Percentiles rank a stretch among this genome's conserved stretches.
These are phyloP conservation scores for Annona cherimola DNA, from an alignment of 164 flowering plant species.

Conservation along the genomic window DNA sequence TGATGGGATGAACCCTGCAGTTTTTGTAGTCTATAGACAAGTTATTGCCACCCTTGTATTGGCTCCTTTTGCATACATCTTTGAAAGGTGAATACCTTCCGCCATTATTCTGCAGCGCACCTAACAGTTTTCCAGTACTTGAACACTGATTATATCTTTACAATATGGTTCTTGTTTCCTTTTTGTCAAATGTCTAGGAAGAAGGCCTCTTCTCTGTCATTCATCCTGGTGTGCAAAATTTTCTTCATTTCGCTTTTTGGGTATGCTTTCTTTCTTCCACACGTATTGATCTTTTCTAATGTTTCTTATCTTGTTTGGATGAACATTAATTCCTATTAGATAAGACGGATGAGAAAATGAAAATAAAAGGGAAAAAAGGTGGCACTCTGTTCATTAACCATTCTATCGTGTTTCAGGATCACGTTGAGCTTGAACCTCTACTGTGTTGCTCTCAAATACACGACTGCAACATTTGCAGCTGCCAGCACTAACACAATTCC, in stretches of 20 bases:
- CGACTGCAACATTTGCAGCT: constrained; percentile 17
- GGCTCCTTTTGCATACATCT: constrained; percentile 12
- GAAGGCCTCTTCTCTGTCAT: constrained; percentile 13
- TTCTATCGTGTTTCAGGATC: constrained; percentile 4
- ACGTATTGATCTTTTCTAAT: not conserved
- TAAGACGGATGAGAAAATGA: no score
- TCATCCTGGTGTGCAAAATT: constrained; percentile 17
- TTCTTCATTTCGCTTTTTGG: constrained; percentile 17
- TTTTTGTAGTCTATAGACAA: constrained; percentile 25
- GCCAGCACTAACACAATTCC: constrained; percentile 14
- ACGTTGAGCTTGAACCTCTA: constrained; percentile 19
- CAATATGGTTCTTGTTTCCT: not conserved
- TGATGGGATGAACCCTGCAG: constrained; percentile 18
- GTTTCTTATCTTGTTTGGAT: not conserved
- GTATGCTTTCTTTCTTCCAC: not conserved
- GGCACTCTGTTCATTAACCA: no score
- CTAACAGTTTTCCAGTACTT: not conserved
- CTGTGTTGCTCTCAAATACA: constrained; percentile 15
- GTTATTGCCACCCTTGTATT: constrained; percentile 15
- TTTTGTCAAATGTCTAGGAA: constrained; percentile 2
- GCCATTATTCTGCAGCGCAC: not conserved
- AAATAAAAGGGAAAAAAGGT: no score
- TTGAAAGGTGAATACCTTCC: constrained; percentile 14
- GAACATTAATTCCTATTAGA: not conserved
- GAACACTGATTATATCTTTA: not conserved